Evolutionary conservation across 768 basidiomycete genomes (phyloP), one percentile per base, ranked within the genome.

Genomic region (Cyclocybe aegerita): DNA sequence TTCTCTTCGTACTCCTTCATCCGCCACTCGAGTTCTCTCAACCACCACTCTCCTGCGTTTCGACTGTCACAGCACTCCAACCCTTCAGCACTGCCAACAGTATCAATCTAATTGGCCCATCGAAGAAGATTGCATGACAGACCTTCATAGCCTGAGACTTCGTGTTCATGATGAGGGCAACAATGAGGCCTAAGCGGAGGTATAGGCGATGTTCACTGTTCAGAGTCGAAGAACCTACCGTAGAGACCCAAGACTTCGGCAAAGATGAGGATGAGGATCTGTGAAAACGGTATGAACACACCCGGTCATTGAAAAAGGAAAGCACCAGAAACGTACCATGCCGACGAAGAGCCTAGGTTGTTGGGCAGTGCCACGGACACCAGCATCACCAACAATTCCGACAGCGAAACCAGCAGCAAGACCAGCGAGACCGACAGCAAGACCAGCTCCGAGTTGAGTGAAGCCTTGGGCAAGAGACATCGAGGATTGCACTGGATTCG

Each of bases 251-350:
- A 70, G 3, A 96, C 91, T 80, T 93, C 91, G 29, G 91, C 90
- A 67, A 93, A 97, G 82, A 98, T 99, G 74, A 99, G 90, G 69
- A 99, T 98, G 53, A 98, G 80, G 58, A 97, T 96, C 93, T 90
- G 43, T 14, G 44, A 16, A 42, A 10, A 45, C 29, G 17, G 37
- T 15, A 29, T 48, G 31, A 33, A 12, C 11, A 12, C 11, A 46
- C 4, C 17, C 30, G 31, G 6, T 33, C 51, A 59, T 32, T 39
- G 34, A 9, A 37, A 32, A 42, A 23, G 34, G 33, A 37, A 34
- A 46, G 4, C 4, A 16, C 32, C 9, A 39, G 30, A 43, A 31
- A 64, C 82, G 5, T 15, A 87, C 90, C 94, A 96, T 98, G 65
- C 92, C 90, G 61, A 97, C 93, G 71, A 88, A 96, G 59, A 97